Base-by-base conservation (phyloP, 129 eudicot genomes). In the Pittosporum tobira region DNA sequence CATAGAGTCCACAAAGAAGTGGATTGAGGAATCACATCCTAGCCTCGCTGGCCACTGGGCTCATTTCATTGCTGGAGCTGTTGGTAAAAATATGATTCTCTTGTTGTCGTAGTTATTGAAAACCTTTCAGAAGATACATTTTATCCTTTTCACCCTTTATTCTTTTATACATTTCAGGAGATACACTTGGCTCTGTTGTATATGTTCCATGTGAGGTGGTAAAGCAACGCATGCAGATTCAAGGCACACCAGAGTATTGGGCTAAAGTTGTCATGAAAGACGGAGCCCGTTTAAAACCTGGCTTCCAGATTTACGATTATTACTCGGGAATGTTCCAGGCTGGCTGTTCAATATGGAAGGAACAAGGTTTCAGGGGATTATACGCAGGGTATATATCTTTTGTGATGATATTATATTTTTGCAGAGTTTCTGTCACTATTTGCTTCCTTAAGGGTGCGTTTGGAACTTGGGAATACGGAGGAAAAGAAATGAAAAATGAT, bases 161-260 rank as follows among this genome's bases (percentile, higher is more conserved):
- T 48, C 21, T 48, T 47, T 30, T 55, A 20, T 66, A 50, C 16
- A 42, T 74, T 49, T 51, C 89, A 90, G 98, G 98, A 64, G 98
- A 90, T 72, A 77, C 98, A 48, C 89, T 90, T 69, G 98, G 98
- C 23, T 90, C 98, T 51, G 65, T 90, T 63, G 40, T 90, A 65
- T 90, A 90, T 36, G 98, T 90, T 63, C 98, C 98, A 19, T 90
- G 98, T 65, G 98, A 90, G 81, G 98, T 90, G 79, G 83, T 90
- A 28, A 90, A 90, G 79, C 98, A 90, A 72, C 88, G 98, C 3
- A 90, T 90, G 98, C 95, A 90, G 74, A 81, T 90, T 77, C 98
- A 90, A 77, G 98, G 98, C 68, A 80, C 95, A 38, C 75, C 68
- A 38, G 64, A 73, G 47, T 83, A 88, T 63, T 90, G 98, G 98